Percentiles rank a stretch among this genome's conserved stretches.
Evolutionary conservation across 2,329 filamentous ascomycete species (phyloP).

Genomic region (Grosmannia clavigera): DNA sequence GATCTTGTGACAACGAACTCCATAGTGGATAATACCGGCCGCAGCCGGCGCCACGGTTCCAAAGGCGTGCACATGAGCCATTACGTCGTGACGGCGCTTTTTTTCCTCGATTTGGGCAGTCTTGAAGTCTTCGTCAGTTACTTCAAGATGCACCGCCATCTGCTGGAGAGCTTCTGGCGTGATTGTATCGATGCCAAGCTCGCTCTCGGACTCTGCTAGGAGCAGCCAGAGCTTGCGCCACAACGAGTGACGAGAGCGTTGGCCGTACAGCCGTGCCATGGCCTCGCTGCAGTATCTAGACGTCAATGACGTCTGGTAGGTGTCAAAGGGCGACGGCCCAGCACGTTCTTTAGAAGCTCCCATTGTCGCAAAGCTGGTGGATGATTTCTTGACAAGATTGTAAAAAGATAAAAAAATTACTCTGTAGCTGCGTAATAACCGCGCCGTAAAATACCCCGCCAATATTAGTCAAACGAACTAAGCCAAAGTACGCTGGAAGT

Average conservation of each 20-base stretch:
- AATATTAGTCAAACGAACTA: no score
- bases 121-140: background rate
- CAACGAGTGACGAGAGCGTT: slow-evolving; percentile 58
- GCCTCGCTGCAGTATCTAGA: slow-evolving; percentile 60
- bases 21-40: background rate
- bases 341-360: background rate
- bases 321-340: slow-evolving; percentile 24
- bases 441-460: no score
- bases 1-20: slow-evolving; percentile 10
- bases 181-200: slow-evolving; percentile 62
- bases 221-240: slow-evolving; percentile 79
- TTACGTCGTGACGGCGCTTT: background rate
- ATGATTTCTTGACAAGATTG: no score
- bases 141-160: slow-evolving; percentile 53
- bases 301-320: slow-evolving; percentile 55
- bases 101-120: background rate
- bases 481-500: no score
- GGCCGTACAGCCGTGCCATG: slow-evolving; percentile 70
- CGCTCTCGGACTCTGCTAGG: slow-evolving; percentile 73
- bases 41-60: background rate
- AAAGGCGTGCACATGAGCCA: slow-evolving; percentile 1
- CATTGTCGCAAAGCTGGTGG: no score
- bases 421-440: no score
- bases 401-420: no score
- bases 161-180: slow-evolving; percentile 60